These are phyloP conservation scores for Lycium barbarum DNA, from an alignment of 257 asterid genomes.

Conservation along the genomic window DNA sequence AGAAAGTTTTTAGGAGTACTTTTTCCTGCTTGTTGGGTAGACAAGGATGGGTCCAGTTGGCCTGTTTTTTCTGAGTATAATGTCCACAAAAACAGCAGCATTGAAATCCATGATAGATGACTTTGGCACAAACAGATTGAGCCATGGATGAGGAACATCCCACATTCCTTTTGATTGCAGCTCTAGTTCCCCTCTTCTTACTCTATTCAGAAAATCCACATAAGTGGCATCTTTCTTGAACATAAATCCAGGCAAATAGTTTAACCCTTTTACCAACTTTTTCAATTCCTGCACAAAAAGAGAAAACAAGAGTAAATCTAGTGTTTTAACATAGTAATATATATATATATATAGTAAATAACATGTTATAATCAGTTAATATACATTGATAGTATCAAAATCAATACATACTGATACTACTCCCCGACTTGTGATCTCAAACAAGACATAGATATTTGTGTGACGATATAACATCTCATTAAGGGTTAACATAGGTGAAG, in stretches of 20 bases:
- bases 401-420: neutral
- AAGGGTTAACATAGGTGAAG: neutral
- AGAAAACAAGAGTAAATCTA: neutral
- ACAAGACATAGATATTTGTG: no score
- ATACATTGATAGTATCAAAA: neutral
- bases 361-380: neutral
- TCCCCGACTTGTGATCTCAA: no score
- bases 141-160: constrained; percentile 82
- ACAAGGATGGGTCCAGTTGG: constrained; percentile 68
- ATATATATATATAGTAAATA: neutral
- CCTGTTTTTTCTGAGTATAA: constrained; percentile 53
- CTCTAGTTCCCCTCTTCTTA: constrained; percentile 53
- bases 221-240: constrained; percentile 54
- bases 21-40: constrained; percentile 64
- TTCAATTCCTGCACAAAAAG: constrained; percentile 46
- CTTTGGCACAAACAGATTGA: constrained; percentile 74
- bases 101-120: constrained; percentile 61
- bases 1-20: constrained; percentile 36
- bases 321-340: neutral
- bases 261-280: constrained; percentile 42
- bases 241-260: constrained; percentile 39
- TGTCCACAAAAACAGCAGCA: constrained; percentile 62
- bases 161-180: constrained; percentile 42
- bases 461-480: neutral
- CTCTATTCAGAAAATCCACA: constrained; percentile 64